Base-by-base conservation (phyloP, 345 rosid species). In the Pugionium cornutum region DNA sequence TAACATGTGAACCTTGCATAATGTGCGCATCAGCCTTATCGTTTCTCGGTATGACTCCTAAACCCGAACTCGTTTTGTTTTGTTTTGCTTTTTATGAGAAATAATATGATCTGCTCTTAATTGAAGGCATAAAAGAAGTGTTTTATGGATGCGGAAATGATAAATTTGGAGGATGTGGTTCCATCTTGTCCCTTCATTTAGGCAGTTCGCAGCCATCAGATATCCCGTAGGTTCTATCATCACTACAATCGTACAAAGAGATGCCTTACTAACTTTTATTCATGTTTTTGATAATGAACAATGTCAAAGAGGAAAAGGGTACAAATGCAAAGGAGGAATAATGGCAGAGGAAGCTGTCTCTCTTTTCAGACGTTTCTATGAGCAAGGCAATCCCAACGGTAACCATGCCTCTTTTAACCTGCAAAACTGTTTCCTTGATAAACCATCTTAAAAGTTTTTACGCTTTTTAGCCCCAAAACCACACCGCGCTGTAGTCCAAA, bases 1-100 rank as follows among this genome's bases (percentile, higher is more conserved):
- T 88, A 51, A 85, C 99, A 67, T 88, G 92, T 74, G 99, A 89
- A 82, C 96, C 89, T 9, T 90, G 96, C 75, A 90, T 88, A 51
- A 89, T 92, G 97, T 94, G 96, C 74, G 96, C 96, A 68, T 82
- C 92, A 1, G 95, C 96, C 46, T 76, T 86, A 74, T 85, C 92
- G 2, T 80, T 86, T 71, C 79, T 90, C 42, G 88, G 92, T 88
- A 83, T 63, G 18, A n/a, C 37, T 7, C 53, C 54, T 60, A 11
- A 9, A 53, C 4, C 49, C 32, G n/a, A 18, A 54, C 11, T 10
- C 44, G 7, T 2, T 35, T 11, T 7, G 43, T 29, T 31, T 44
- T 36, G 6, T 30, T 43, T 8, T 48, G 61, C 35, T 29, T 26
- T 4, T 25, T 26, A 27, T 50, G 4, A 41, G 39, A 50, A 8